Percentiles rank a stretch among this genome's conserved stretches.
phyloP scores from a whole-genome alignment of 345 rosid genomes.

The Fremontodendron californicum region DNA sequence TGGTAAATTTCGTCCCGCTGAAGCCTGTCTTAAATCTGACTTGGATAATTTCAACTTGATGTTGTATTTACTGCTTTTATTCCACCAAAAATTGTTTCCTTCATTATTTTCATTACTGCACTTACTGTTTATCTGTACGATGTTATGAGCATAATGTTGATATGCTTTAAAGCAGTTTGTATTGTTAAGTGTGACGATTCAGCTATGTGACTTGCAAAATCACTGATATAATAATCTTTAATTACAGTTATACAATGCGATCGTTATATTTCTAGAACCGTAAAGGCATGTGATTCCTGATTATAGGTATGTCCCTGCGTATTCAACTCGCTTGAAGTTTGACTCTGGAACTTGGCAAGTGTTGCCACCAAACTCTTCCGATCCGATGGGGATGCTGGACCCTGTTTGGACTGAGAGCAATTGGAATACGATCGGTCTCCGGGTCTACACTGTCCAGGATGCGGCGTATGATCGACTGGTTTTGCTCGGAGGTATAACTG shows the following conservation, averaged over 20 bases:
- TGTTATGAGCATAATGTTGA: too few species aligned
- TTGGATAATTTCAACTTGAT: conserved; percentile 8
- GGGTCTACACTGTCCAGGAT: conserved; percentile 64
- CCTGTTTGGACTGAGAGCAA: conserved; percentile 98
- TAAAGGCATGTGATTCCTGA: neutral
- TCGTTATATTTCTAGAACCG: neutral
- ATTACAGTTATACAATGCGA: neutral
- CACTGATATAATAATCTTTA: too few species aligned
- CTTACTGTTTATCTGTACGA: too few species aligned
- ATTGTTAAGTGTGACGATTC: neutral
- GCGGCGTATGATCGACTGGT: conserved; percentile 57
- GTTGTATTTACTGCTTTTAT: neutral
- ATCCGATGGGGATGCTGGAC: conserved; percentile 69
- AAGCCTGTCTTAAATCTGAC: neutral
- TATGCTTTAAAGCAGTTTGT: neutral
- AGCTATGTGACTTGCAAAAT: too few species aligned
- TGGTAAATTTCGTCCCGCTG: neutral
- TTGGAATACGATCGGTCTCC: conserved; percentile 65
- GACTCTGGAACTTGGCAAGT: conserved; percentile 67
- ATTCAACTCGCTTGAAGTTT: conserved; percentile 79
- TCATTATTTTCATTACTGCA: neutral
- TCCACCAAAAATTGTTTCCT: neutral
- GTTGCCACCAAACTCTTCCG: conserved; percentile 58
- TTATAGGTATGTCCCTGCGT: conserved; percentile 87
- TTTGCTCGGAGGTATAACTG: conserved; percentile 51